Conservation (phyloP, 805 yeast genomes). For the Crinitomyces ghanaensis region DNA sequence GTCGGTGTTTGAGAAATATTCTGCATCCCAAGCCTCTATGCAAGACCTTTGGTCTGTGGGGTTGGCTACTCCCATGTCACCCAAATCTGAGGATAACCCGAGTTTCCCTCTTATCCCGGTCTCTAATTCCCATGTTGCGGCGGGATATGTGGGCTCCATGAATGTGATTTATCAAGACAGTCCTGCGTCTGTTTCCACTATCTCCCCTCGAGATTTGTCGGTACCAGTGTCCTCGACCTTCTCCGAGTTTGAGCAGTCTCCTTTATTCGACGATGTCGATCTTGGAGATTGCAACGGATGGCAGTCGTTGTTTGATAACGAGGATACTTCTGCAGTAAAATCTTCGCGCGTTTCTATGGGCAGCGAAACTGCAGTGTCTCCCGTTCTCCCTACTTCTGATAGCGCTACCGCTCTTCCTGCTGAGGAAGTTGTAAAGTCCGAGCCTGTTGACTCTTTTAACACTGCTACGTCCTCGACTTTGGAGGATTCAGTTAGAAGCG, state of each 20-base stretch:
- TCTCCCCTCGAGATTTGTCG: slow-evolving; percentile 16
- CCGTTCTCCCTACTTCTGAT: too few species aligned
- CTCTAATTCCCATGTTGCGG: background rate
- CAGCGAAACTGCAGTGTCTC: too few species aligned
- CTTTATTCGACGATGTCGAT: slow-evolving; percentile 23
- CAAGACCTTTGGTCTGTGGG: slow-evolving; percentile 19
- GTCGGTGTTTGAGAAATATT: slow-evolving; percentile 24
- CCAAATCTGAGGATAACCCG: slow-evolving; percentile 3
- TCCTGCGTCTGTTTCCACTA: slow-evolving; percentile 11
- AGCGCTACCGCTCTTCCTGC: too few species aligned
- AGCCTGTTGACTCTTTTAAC: slow-evolving; percentile 2
- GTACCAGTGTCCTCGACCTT: slow-evolving; percentile 6
- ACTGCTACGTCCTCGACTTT: slow-evolving; percentile 1
- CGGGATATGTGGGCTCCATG: slow-evolving; percentile 9
- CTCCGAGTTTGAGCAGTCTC: slow-evolving; percentile 21
- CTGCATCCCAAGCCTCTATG: slow-evolving; percentile 21
- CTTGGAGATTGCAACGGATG: slow-evolving; percentile 20
- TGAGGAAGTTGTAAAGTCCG: slow-evolving; percentile 4
- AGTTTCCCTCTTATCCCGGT: slow-evolving; percentile 6
- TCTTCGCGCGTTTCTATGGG: too few species aligned
- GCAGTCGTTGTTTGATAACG: slow-evolving; percentile 26
- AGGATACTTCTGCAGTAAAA: slow-evolving; percentile 2
- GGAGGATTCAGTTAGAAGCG: slow-evolving; percentile 1
- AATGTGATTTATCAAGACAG: slow-evolving; percentile 3
- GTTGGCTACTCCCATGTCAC: slow-evolving; percentile 1